Conservation (phyloP, 75 land plant genomes). For the Pseudotsuga menziesii region DNA sequence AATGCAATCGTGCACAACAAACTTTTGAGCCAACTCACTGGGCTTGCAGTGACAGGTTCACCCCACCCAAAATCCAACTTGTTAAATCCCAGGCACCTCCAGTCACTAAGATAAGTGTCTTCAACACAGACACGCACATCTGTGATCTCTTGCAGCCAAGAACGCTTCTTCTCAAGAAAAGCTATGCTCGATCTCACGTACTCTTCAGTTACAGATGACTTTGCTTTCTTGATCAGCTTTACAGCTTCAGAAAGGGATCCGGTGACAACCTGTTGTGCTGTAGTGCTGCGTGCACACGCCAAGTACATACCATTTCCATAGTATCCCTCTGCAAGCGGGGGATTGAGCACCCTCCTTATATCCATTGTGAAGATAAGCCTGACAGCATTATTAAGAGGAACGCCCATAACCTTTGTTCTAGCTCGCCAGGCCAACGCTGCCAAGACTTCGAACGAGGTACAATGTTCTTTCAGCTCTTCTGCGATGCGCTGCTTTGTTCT, state of each 20-base stretch:
- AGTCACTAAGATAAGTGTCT: not conserved
- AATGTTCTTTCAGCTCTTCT: not conserved
- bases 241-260: not conserved
- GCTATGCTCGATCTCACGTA: not conserved
- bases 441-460: conserved; percentile 13
- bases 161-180: not conserved
- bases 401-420: conserved; percentile 7
- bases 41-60: not conserved
- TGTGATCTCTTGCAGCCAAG: not conserved
- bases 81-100: not conserved
- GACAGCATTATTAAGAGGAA: not conserved
- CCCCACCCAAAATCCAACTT: not conserved
- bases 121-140: not conserved
- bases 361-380: conserved; percentile 19
- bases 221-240: not conserved
- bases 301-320: conserved; percentile 7
- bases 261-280: not conserved
- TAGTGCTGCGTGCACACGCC: not conserved
- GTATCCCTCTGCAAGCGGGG: conserved; percentile 17
- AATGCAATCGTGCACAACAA: too few species aligned
- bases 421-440: conserved; percentile 21
- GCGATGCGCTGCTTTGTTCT: not conserved
- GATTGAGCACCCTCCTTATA: conserved; percentile 15
- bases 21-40: too few species aligned
- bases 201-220: not conserved